Conservation (phyloP, 495 filamentous ascomycete genomes). For the Xylaria nigripes region DNA sequence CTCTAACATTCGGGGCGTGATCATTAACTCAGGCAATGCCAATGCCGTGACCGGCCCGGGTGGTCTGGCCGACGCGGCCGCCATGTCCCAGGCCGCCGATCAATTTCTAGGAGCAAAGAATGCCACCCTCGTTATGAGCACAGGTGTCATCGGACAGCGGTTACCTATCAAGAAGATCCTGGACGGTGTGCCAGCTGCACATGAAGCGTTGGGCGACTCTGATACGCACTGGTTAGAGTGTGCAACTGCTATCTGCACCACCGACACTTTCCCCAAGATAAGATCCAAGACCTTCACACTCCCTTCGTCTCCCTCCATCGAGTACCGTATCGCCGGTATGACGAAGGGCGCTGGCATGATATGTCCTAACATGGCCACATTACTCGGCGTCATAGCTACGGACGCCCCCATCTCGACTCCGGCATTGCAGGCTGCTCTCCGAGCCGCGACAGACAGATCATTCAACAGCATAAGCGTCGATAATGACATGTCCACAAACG, state of each 20-base stretch:
- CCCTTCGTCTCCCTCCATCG: constrained; percentile 64
- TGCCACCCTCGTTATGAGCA: constrained; percentile 89
- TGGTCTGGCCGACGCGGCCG: constrained; percentile 77
- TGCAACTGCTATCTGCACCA: constrained; percentile 94
- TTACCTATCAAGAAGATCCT: constrained; percentile 89
- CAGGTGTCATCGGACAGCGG: constrained; percentile 95
- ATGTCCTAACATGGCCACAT: constrained; percentile 97
- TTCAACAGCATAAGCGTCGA: constrained; percentile 98
- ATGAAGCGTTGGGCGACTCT: constrained; percentile 56
- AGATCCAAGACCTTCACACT: constrained; percentile 75
- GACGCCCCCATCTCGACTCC: constrained; percentile 72
- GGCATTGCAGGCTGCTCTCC: constrained; percentile 61
- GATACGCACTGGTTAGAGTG: constrained; percentile 82
- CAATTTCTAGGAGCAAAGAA: constrained; percentile 55
- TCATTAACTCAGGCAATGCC: constrained; percentile 93
- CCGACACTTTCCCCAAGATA: constrained; percentile 98
- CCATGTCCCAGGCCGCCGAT: constrained; percentile 75
- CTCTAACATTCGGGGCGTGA: constrained; percentile 65
- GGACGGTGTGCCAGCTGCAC: constrained; percentile 66
- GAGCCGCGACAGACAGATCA: constrained; percentile 65
- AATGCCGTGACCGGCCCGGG: constrained; percentile 95
- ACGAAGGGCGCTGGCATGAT: constrained; percentile 99
- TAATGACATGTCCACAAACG: constrained; percentile 94
- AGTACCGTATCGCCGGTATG: constrained; percentile 86
- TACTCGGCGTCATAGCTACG: constrained; percentile 88